These are phyloP conservation scores for Exserohilum turcica DNA, from an alignment of 2,329 filamentous ascomycete genomes.

Conservation along the genomic window DNA sequence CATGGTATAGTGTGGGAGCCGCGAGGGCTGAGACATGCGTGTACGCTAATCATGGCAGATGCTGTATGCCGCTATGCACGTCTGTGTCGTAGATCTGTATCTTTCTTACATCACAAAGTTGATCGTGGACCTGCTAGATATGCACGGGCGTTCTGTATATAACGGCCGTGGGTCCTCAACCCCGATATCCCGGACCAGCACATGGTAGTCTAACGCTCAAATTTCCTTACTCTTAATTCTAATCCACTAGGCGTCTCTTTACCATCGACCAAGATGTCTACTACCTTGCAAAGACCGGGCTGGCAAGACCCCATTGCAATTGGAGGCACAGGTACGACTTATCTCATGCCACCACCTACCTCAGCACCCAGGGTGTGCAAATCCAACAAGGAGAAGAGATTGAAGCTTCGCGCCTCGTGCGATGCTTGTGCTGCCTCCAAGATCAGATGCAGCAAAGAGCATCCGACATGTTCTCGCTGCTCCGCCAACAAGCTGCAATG, in stretches of 20 bases:
- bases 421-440: conserved; percentile 47
- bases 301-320: conserved; percentile 28
- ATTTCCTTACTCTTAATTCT: conserved; percentile 1
- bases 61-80: conserved; percentile 1
- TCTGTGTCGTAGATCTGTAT: conserved; percentile 8
- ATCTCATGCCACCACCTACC: conserved; percentile 24
- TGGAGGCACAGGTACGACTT: conserved; percentile 13
- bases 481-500: conserved; percentile 35
- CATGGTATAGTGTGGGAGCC: not conserved
- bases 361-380: conserved; percentile 26
- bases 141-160: conserved; percentile 8
- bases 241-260: conserved; percentile 3
- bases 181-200: not conserved
- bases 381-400: conserved; percentile 24
- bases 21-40: conserved; percentile 1
- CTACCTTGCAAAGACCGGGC: conserved; percentile 24
- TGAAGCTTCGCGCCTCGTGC: conserved; percentile 45
- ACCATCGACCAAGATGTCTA: conserved; percentile 26
- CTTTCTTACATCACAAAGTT: conserved; percentile 9
- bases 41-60: conserved; percentile 10
- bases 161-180: conserved; percentile 8
- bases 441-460: conserved; percentile 46
- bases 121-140: not conserved
- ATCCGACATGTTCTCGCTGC: conserved; percentile 42
- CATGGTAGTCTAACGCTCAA: conserved; percentile 7